These are phyloP conservation scores for Xylaria sp. DNA, from an alignment of 495 filamentous ascomycete genomes.

Conservation along the genomic window DNA sequence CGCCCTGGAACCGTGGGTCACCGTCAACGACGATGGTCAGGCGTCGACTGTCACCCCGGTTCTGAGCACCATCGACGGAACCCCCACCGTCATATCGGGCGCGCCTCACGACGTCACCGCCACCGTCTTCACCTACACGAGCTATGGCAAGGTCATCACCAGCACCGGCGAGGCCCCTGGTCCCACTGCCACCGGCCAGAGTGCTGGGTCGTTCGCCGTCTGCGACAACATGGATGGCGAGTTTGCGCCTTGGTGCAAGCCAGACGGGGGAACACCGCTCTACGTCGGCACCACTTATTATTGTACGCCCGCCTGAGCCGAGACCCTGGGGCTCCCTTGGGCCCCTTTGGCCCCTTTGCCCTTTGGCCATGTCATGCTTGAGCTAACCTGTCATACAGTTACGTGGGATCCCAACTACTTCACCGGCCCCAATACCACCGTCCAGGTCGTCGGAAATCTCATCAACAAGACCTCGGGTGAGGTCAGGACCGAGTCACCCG, in stretches of 20 bases:
- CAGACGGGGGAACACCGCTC: conserved; percentile 40
- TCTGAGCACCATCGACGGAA: conserved; percentile 47
- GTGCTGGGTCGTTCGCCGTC: conserved; percentile 42
- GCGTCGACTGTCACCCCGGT: conserved; percentile 49
- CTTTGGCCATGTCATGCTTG: neutral
- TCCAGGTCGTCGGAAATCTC: conserved; percentile 47
- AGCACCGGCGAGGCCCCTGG: conserved; percentile 39
- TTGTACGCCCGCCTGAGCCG: conserved; percentile 35
- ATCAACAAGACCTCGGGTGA: conserved; percentile 41
- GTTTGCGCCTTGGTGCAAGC: conserved; percentile 50
- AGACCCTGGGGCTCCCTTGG: no score
- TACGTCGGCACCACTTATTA: conserved; percentile 47
- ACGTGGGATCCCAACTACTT: conserved; percentile 56
- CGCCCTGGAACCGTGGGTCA: conserved; percentile 47
- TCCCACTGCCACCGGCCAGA: conserved; percentile 40
- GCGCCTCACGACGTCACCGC: conserved; percentile 51
- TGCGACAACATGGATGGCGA: conserved; percentile 50
- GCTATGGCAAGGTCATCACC: conserved; percentile 39
- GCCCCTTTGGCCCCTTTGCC: no score
- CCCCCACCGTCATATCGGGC: conserved; percentile 46
- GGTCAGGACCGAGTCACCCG: conserved; percentile 33
- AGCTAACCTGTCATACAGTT: conserved; percentile 40
- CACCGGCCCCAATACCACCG: conserved; percentile 42
- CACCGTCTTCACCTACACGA: conserved; percentile 48
- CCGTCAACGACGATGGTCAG: conserved; percentile 46